These are phyloP conservation scores for Tremella fuciformis DNA, from an alignment of 768 basidiomycete species.

Conservation along the genomic window DNA sequence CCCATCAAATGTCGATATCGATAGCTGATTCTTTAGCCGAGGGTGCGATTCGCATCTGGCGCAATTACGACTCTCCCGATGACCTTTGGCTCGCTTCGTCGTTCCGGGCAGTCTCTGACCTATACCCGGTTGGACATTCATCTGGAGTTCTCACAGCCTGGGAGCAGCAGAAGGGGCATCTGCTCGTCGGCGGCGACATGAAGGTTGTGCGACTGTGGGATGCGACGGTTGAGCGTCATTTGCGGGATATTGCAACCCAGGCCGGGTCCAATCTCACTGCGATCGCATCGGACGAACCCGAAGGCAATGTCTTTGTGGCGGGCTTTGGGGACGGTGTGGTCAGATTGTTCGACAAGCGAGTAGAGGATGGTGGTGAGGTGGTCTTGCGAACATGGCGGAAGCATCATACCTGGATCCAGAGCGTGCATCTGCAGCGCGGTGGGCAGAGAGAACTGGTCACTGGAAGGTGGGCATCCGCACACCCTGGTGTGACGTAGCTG, in stretches of 20 bases:
- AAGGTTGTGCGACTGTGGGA: slow-evolving; percentile 90
- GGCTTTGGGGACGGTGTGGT: slow-evolving; percentile 90
- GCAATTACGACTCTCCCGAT: slow-evolving; percentile 78
- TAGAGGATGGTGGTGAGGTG: slow-evolving; percentile 62
- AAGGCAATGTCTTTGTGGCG: slow-evolving; percentile 76
- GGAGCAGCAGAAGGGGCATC: slow-evolving; percentile 80
- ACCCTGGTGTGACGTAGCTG: slow-evolving; percentile 4
- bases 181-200: slow-evolving; percentile 89
- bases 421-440: slow-evolving; percentile 77
- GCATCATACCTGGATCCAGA: slow-evolving; percentile 85
- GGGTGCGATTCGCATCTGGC: slow-evolving; percentile 83
- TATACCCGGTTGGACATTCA: slow-evolving; percentile 68
- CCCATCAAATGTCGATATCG: not conserved
- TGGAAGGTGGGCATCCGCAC: slow-evolving; percentile 65
- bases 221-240: slow-evolving; percentile 69
- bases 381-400: slow-evolving; percentile 74
- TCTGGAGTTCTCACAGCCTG: slow-evolving; percentile 85
- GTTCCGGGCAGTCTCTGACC: slow-evolving; percentile 81
- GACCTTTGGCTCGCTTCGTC: slow-evolving; percentile 88
- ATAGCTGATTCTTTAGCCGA: slow-evolving; percentile 61
- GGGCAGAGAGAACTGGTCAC: slow-evolving; percentile 71
- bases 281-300: slow-evolving; percentile 71
- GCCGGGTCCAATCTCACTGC: slow-evolving; percentile 86
- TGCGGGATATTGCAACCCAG: slow-evolving; percentile 81
- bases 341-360: slow-evolving; percentile 85